phyloP scores from a whole-genome alignment of 345 rosid species.

The Brassica cretica region DNA sequence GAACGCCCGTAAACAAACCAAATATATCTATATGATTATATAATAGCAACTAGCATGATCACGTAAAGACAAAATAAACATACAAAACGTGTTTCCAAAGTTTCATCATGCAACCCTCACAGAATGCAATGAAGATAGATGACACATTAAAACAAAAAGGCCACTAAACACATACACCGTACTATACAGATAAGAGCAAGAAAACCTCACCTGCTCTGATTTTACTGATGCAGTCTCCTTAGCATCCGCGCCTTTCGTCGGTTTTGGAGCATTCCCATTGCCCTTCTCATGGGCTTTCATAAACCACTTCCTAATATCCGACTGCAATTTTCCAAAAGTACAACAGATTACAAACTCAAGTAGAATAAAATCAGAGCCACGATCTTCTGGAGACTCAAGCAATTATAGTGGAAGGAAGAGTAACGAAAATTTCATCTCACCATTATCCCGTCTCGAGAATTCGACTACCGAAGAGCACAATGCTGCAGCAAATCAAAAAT shows the following conservation, averaged over 20 bases:
- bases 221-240: slow-evolving; percentile 41
- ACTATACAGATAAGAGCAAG: background rate
- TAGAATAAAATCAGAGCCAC: background rate
- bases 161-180: background rate
- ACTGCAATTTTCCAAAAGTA: slow-evolving; percentile 50
- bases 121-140: background rate
- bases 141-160: background rate
- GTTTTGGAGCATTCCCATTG: slow-evolving; percentile 46
- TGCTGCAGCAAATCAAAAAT: slow-evolving; percentile 33
- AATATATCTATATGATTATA: background rate
- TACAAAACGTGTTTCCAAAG: background rate
- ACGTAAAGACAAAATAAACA: background rate
- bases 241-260: slow-evolving; percentile 39
- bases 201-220: slow-evolving; percentile 52
- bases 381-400: slow-evolving; percentile 1
- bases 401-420: background rate
- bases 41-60: slow-evolving; percentile 4
- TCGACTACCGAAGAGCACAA: slow-evolving; percentile 18
- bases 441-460: slow-evolving; percentile 26
- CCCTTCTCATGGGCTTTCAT: slow-evolving; percentile 90
- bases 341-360: slow-evolving; percentile 6
- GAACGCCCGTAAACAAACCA: slow-evolving; percentile 1
- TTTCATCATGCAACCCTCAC: background rate
- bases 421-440: slow-evolving; percentile 21
- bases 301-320: slow-evolving; percentile 97